A percentile compares a stretch with the other conserved stretches of the same genome.
phyloP scores from a whole-genome alignment of 345 rosid genomes.

The Schrenkiella parvula region DNA sequence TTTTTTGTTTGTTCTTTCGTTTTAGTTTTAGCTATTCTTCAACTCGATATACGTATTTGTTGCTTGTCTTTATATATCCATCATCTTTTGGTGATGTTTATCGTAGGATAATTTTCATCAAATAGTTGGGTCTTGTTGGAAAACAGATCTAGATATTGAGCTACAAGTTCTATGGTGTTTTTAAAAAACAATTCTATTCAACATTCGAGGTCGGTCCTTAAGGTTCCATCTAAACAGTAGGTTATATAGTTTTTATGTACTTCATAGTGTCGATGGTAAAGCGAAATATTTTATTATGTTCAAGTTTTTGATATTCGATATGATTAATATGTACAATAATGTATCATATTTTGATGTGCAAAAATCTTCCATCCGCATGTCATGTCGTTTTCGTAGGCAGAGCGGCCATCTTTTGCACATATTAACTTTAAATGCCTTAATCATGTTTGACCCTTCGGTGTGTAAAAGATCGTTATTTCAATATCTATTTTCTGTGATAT shows the following conservation, averaged over 20 bases:
- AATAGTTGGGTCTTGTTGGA: background rate
- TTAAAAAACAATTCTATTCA: background rate
- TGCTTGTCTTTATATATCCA: background rate
- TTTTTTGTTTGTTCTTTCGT: background rate
- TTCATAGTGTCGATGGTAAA: background rate
- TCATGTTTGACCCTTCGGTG: constrained; percentile 17
- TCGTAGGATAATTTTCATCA: background rate
- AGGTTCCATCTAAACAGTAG: background rate
- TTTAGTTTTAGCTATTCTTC: background rate
- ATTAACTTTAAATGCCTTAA: constrained; percentile 14
- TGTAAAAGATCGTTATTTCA: constrained; percentile 18
- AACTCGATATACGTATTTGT: background rate
- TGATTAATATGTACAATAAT: background rate
- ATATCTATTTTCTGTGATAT: constrained; percentile 3
- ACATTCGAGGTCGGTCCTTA: background rate
- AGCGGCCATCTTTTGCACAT: constrained; percentile 37
- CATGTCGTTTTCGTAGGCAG: constrained; percentile 30
- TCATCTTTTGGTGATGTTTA: background rate
- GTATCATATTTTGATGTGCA: background rate
- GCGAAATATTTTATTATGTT: background rate
- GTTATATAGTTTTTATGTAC: background rate
- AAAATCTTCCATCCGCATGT: constrained; percentile 37
- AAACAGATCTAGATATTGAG: constrained; percentile 3
- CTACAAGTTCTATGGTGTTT: background rate
- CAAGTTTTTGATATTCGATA: background rate